Conservation (phyloP, 331 rosid species). For the Cucumis variabilis region DNA sequence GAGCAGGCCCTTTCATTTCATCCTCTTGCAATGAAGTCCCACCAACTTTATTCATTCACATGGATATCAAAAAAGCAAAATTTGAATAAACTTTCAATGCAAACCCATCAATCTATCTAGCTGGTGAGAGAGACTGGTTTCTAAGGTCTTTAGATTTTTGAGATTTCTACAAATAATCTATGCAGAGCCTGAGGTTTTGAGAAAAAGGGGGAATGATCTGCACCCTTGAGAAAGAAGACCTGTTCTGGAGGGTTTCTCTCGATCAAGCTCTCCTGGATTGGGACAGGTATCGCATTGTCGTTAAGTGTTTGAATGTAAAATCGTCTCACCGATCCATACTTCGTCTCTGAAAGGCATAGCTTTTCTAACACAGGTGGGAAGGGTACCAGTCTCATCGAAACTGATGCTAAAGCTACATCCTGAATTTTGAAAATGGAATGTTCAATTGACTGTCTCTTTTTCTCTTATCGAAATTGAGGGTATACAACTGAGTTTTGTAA, state of each 20-base stretch:
- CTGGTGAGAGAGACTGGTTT: conserved; percentile 27
- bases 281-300: conserved; percentile 75
- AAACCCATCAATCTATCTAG: not conserved
- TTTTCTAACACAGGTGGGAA: conserved; percentile 87
- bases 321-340: conserved; percentile 79
- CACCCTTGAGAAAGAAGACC: conserved; percentile 73
- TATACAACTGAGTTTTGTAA: not conserved
- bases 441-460: not conserved
- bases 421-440: conserved; percentile 23
- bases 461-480: not conserved
- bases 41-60: conserved; percentile 30
- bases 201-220: conserved; percentile 95
- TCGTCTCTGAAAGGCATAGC: conserved; percentile 68
- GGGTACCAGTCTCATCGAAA: conserved; percentile 91
- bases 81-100: conserved; percentile 20
- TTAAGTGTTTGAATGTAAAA: conserved; percentile 81
- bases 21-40: not conserved
- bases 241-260: conserved; percentile 70
- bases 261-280: conserved; percentile 74
- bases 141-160: conserved; percentile 33
- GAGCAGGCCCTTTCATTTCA: conserved; percentile 21
- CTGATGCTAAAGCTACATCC: conserved; percentile 94
- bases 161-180: conserved; percentile 83
- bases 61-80: conserved; percentile 15
- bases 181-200: conserved; percentile 97